These are phyloP conservation scores for Meyerozyma athensensis DNA, from an alignment of 1,139 yeast species.

Conservation along the genomic window DNA sequence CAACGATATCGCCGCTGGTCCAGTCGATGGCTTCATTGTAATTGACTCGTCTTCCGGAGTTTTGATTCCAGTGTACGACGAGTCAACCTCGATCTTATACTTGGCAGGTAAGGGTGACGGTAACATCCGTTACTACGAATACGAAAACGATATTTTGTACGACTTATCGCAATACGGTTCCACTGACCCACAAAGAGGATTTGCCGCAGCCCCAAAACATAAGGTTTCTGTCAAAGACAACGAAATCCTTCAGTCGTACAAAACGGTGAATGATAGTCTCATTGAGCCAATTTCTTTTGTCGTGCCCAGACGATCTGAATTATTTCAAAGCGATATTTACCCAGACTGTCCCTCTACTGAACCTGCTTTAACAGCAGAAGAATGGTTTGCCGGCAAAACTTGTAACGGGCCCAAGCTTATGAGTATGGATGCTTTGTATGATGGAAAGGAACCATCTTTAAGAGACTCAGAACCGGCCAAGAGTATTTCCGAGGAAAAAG, in stretches of 20 bases:
- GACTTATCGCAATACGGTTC: conserved; percentile 85
- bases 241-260: conserved; percentile 76
- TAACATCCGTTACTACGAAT: conserved; percentile 89
- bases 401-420: conserved; percentile 80
- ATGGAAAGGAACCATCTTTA: conserved; percentile 56
- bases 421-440: conserved; percentile 71
- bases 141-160: conserved; percentile 71
- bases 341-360: conserved; percentile 83
- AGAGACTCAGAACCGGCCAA: conserved; percentile 32
- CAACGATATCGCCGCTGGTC: conserved; percentile 66
- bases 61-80: conserved; percentile 85
- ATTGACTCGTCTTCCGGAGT: conserved; percentile 93
- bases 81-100: conserved; percentile 71
- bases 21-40: conserved; percentile 80
- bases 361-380: conserved; percentile 75
- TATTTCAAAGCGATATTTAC: conserved; percentile 86
- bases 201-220: conserved; percentile 83
- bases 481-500: conserved; percentile 23
- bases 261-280: conserved; percentile 74
- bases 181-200: conserved; percentile 92
- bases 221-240: conserved; percentile 74
- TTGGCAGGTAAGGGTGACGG: conserved; percentile 99
- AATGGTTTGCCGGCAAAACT: conserved; percentile 74
- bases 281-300: conserved; percentile 88
- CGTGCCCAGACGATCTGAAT: conserved; percentile 91